These are phyloP conservation scores for Malus hybrid DNA, from an alignment of 331 rosid species.

Conservation along the genomic window DNA sequence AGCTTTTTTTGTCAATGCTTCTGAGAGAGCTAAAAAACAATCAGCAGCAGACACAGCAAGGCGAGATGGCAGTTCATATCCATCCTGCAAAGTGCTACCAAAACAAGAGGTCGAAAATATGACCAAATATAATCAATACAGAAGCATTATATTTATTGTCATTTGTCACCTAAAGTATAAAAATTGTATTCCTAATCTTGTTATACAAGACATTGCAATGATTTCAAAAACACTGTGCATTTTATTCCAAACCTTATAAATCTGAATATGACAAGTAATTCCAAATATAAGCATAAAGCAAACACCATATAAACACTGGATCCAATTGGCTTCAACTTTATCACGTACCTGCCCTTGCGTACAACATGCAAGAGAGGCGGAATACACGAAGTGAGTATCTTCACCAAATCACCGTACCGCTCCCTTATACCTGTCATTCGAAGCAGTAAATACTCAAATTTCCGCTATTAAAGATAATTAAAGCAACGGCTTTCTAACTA, in stretches of 20 bases:
- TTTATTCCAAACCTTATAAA: neutral
- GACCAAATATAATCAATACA: neutral
- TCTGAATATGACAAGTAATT: neutral
- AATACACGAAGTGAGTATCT: conserved; percentile 44
- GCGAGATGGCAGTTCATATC: conserved; percentile 89
- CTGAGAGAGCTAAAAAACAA: conserved; percentile 63
- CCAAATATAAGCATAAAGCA: neutral
- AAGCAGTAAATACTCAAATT: neutral
- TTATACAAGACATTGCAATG: neutral
- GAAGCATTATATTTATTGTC: neutral
- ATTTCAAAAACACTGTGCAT: neutral
- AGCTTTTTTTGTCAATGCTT: conserved; percentile 41
- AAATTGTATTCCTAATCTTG: neutral
- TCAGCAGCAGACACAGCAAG: conserved; percentile 87
- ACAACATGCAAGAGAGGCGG: conserved; percentile 36
- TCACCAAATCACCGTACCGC: conserved; percentile 53
- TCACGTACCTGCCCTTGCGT: conserved; percentile 59
- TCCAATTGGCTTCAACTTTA: neutral
- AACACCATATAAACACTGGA: neutral
- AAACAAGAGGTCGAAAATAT: conserved; percentile 4
- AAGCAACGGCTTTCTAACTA: neutral
- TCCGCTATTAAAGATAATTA: neutral
- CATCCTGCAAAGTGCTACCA: conserved; percentile 67
- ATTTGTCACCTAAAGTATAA: neutral
- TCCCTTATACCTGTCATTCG: conserved; percentile 54